phyloP scores from a whole-genome alignment of 495 filamentous ascomycete species.

The Hypoxylon subgilvum region DNA sequence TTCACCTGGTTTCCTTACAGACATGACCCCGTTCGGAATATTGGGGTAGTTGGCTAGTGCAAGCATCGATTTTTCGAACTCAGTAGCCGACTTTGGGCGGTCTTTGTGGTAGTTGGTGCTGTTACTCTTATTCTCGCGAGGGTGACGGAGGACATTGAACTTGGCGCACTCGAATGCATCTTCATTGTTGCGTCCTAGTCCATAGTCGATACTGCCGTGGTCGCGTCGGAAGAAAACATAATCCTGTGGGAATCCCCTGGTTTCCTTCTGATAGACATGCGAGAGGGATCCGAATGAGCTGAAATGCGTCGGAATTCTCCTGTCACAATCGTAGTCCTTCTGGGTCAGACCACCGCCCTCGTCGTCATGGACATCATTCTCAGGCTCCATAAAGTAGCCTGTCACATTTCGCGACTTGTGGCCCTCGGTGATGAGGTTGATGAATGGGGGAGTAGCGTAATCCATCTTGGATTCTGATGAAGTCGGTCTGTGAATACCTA shows the following conservation, averaged over 20 bases:
- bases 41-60: constrained; percentile 20
- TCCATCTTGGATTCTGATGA: too few relatives aligned
- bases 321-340: too few relatives aligned
- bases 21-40: constrained; percentile 22
- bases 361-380: too few relatives aligned
- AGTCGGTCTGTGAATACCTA: too few relatives aligned
- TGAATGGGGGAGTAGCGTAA: too few relatives aligned
- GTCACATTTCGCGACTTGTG: too few relatives aligned
- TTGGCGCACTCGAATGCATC: constrained; percentile 8
- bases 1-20: constrained; percentile 22
- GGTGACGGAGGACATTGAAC: constrained; percentile 21
- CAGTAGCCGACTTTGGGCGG: background rate
- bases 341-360: too few relatives aligned
- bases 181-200: constrained; percentile 13
- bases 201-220: constrained; percentile 14
- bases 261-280: background rate
- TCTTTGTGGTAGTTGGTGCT: constrained; percentile 10
- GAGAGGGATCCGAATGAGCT: constrained; percentile 6
- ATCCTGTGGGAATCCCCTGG: background rate
- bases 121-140: background rate
- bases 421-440: too few relatives aligned
- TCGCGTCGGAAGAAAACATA: constrained; percentile 12
- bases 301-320: background rate
- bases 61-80: constrained; percentile 7
- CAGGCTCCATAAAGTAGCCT: too few relatives aligned